These are phyloP conservation scores for Pugionium dolabratum DNA, from an alignment of 345 rosid species.

Conservation along the genomic window DNA sequence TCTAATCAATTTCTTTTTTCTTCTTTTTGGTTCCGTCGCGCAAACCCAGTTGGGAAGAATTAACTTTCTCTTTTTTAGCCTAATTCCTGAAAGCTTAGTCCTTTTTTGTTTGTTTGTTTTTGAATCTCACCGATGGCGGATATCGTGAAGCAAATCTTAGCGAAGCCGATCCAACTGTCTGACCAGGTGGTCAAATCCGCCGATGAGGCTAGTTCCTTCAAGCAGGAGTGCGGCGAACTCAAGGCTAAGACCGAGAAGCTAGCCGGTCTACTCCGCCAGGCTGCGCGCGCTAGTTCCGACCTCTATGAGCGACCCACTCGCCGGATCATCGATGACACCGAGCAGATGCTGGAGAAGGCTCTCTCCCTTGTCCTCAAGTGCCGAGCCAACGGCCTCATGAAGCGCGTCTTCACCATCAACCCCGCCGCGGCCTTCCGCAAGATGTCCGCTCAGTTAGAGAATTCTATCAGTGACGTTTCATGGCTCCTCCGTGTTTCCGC, in stretches of 20 bases:
- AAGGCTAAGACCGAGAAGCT: slow-evolving; percentile 75
- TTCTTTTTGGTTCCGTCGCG: background rate
- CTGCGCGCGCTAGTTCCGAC: slow-evolving; percentile 76
- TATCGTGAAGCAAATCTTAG: slow-evolving; percentile 67
- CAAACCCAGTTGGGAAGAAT: background rate
- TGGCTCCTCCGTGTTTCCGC: slow-evolving; percentile 96
- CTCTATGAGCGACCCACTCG: slow-evolving; percentile 84
- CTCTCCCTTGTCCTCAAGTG: slow-evolving; percentile 68
- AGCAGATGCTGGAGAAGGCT: slow-evolving; percentile 77
- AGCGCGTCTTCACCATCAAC: slow-evolving; percentile 72
- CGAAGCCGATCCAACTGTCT: slow-evolving; percentile 73
- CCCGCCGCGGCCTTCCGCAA: slow-evolving; percentile 79
- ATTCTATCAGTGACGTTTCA: slow-evolving; percentile 78
- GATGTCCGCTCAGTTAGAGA: slow-evolving; percentile 67
- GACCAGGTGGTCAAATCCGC: slow-evolving; percentile 72
- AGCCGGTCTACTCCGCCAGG: slow-evolving; percentile 68
- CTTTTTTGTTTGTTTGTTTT: background rate
- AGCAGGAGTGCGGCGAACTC: slow-evolving; percentile 75
- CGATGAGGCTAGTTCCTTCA: slow-evolving; percentile 66
- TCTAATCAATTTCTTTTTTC: background rate
- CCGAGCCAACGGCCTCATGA: slow-evolving; percentile 63
- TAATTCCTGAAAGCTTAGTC: background rate
- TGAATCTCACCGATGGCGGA: slow-evolving; percentile 56
- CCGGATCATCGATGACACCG: slow-evolving; percentile 81
- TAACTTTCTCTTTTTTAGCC: background rate